phyloP scores from a whole-genome alignment of 768 basidiomycete genomes.

The Pleurotus citrinopileatus region DNA sequence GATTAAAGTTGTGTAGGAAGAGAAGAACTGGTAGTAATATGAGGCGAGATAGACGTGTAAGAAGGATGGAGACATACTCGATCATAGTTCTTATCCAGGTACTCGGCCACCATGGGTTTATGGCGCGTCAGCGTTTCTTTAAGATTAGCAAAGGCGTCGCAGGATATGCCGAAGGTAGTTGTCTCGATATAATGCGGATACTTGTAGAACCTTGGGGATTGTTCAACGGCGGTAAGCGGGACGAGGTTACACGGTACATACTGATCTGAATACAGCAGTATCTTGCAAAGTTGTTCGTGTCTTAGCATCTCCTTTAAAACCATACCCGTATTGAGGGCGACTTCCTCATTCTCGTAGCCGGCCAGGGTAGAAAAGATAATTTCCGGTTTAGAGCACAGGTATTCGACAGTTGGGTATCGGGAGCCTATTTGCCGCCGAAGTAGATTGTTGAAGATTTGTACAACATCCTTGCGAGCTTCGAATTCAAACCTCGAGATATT shows the following conservation, averaged over 20 bases:
- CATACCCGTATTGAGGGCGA: conserved; percentile 98
- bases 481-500: conserved; percentile 90
- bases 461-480: conserved; percentile 85
- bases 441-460: conserved; percentile 88
- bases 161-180: conserved; percentile 97
- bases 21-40: conserved; percentile 73
- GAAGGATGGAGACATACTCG: conserved; percentile 50
- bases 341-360: conserved; percentile 93
- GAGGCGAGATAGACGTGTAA: background rate
- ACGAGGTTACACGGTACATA: conserved; percentile 38
- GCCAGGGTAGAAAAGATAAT: conserved; percentile 79
- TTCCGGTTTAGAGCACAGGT: conserved; percentile 73
- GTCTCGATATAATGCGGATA: conserved; percentile 97
- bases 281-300: conserved; percentile 88
- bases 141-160: conserved; percentile 95
- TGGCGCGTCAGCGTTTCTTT: conserved; percentile 97
- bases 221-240: background rate
- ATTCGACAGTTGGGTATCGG: conserved; percentile 95
- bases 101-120: conserved; percentile 97
- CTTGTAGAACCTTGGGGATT: conserved; percentile 76
- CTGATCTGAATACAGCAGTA: conserved; percentile 92
- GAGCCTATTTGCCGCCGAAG: conserved; percentile 89
- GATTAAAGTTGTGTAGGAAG: conserved; percentile 89
- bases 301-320: conserved; percentile 95
- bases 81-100: conserved; percentile 96